Evolutionary conservation across 164 flowering plant genomes (phyloP), one percentile per base, ranked within the genome.

Genomic region (Houttuynia cordata): DNA sequence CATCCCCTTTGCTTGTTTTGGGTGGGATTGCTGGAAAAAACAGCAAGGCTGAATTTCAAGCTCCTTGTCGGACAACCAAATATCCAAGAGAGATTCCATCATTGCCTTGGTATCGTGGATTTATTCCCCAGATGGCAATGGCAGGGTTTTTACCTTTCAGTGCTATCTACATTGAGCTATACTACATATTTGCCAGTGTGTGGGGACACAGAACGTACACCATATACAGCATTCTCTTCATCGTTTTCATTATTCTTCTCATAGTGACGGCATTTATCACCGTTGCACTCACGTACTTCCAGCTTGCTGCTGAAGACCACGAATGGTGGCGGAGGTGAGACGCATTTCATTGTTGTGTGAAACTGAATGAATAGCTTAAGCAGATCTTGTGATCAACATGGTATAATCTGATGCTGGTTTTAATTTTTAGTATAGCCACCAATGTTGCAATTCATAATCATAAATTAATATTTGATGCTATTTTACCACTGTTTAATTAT

Each of bases 301-400:
- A 76, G 64, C 76, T 76, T 56, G 76, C 79, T 47, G 76, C 79
- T n/a, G 79, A 76, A 62, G 79, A 76, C 55, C 79, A 76, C 55
- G 74, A 76, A 57, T 76, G 79, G 79, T 76, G 79, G 79, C 73
- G 79, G 79, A 76, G 78, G 78, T 75, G 65, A 34, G 69, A 22
- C 37, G n/a, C n/a, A 13, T 39, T 7, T 20, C 6, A 21, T 55
- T 56, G 10, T 24, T 23, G 23, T 24, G 15, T 56, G 14, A 8
- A 8, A 23, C 37, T 24, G 30, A 53, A 53, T 20, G 14, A 21
- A 10, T 53, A 21, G 23, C 25, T 10, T 53, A 8, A 53, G 23
- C 25, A 21, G n/a, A n/a, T n/a, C 22, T n/a, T n/a, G 3, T 23
- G 8, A 7, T 20, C 56, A 21, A 20, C 25, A 4, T 21, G 21